Conservation (phyloP, 306 rosid species). For the Psophocarpus tetragonolobus region DNA sequence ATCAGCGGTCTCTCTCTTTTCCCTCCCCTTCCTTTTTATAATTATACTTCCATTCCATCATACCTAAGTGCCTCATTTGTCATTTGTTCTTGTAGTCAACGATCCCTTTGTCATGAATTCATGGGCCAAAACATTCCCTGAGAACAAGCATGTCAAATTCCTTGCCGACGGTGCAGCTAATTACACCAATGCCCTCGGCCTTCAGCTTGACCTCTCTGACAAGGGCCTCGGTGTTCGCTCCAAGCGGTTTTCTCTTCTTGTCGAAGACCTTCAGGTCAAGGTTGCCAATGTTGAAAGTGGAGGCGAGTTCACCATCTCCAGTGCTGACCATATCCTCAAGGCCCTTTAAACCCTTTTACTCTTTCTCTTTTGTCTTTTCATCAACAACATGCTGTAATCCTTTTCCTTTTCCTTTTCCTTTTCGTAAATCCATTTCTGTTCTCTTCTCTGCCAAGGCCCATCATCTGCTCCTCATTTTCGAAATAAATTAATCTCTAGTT, state of each 20-base stretch:
- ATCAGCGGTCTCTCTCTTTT: conserved; percentile 59
- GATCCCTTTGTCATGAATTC: conserved; percentile 93
- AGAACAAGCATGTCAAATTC: conserved; percentile 86
- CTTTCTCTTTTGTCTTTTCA: not conserved
- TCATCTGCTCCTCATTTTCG: conserved; percentile 21
- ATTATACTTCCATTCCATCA: too few relatives aligned
- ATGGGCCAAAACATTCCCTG: conserved; percentile 83
- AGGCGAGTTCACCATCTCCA: conserved; percentile 82
- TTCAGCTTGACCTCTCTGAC: conserved; percentile 84
- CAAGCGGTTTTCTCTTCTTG: conserved; percentile 78
- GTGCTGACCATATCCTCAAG: conserved; percentile 91
- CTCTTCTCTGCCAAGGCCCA: not conserved
- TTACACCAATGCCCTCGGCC: conserved; percentile 75
- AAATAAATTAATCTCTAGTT: conserved; percentile 38
- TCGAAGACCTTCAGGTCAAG: conserved; percentile 84
- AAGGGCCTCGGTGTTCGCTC: conserved; percentile 83
- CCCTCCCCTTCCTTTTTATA: too few relatives aligned
- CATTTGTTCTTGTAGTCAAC: conserved; percentile 62
- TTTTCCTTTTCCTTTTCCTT: conserved; percentile 27
- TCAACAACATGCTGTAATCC: not conserved
- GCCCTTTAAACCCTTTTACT: conserved; percentile 58
- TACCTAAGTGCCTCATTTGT: too few relatives aligned
- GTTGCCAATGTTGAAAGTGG: conserved; percentile 76
- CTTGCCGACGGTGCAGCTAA: conserved; percentile 93
- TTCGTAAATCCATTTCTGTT: conserved; percentile 6